Conservation (phyloP, 139 green algal species). For the Chlamydomonas urium region DNA sequence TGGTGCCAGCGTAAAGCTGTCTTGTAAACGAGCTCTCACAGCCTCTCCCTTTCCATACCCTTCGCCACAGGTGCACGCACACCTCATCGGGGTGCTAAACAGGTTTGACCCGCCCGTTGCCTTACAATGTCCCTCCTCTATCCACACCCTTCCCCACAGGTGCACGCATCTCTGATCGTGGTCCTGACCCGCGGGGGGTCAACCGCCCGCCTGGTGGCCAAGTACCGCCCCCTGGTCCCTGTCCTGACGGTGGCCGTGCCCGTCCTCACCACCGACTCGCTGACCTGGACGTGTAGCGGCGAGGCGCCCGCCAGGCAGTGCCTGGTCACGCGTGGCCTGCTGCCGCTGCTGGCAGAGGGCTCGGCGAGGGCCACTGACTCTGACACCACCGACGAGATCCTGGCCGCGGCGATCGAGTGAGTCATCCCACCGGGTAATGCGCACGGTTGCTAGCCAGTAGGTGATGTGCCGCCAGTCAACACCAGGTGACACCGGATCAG, state of each 20-base stretch:
- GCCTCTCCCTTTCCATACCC: no score
- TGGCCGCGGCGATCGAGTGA: conserved; percentile 79
- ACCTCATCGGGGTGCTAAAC: background rate
- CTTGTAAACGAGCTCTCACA: conserved; percentile 80
- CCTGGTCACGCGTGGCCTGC: conserved; percentile 79
- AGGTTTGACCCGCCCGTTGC: no score
- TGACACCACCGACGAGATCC: conserved; percentile 89
- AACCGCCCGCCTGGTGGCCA: conserved; percentile 89
- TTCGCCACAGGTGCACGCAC: background rate
- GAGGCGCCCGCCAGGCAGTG: conserved; percentile 79
- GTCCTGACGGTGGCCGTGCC: conserved; percentile 91
- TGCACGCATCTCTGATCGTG: conserved; percentile 86
- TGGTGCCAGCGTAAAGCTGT: conserved; percentile 91
- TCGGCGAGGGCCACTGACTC: conserved; percentile 78
- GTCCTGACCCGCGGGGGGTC: conserved; percentile 82
- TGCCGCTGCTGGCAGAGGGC: conserved; percentile 90
- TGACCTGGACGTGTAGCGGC: conserved; percentile 33
- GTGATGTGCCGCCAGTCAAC: no score
- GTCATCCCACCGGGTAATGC: no score
- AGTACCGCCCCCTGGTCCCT: conserved; percentile 85
- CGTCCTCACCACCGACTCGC: conserved; percentile 62
- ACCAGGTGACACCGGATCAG: no score
- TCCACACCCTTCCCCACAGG: conserved; percentile 45
- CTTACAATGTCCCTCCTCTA: no score
- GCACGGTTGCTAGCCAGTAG: no score